phyloP scores from a whole-genome alignment of 2,329 filamentous ascomycete genomes.

The Aspergillus neoniger region DNA sequence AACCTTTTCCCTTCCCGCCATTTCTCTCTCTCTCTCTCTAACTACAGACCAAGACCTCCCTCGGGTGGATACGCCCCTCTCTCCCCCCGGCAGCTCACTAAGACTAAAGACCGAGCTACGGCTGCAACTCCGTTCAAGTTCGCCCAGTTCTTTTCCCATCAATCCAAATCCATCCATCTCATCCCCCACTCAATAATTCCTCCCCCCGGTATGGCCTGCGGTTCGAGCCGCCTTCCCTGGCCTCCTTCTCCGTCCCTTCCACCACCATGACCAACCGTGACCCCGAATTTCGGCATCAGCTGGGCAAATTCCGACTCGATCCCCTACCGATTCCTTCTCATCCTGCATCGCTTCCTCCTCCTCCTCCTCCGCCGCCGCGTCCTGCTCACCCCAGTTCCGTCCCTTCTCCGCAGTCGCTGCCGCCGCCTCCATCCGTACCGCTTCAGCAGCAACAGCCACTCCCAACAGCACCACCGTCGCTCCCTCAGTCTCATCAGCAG shows the following conservation, averaged over 20 bases:
- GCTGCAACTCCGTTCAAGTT: not conserved
- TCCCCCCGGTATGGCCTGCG: slow-evolving; percentile 30
- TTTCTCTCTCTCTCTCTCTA: too few relatives aligned
- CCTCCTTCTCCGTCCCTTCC: slow-evolving; percentile 13
- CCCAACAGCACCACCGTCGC: not conserved
- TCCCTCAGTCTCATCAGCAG: not conserved
- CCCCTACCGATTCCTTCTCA: slow-evolving; percentile 12
- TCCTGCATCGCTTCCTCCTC: slow-evolving; percentile 1
- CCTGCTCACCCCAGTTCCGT: not conserved
- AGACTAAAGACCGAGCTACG: not conserved
- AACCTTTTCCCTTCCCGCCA: too few relatives aligned
- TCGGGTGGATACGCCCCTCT: too few relatives aligned
- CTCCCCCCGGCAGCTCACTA: too few relatives aligned
- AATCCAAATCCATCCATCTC: not conserved
- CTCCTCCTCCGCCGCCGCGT: not conserved
- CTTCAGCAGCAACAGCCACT: slow-evolving; percentile 1
- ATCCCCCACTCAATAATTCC: slow-evolving; percentile 13
- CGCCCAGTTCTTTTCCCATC: too few relatives aligned
- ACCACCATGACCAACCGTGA: slow-evolving; percentile 26
- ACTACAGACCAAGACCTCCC: too few relatives aligned
- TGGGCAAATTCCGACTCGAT: slow-evolving; percentile 27
- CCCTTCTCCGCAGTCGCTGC: slow-evolving; percentile 5
- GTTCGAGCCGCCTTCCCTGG: slow-evolving; percentile 31
- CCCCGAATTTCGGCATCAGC: slow-evolving; percentile 26
- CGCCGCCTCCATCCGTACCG: not conserved